Percentiles rank a stretch among this genome's conserved stretches.
Evolutionary conservation across 2,329 filamentous ascomycete species (phyloP).

Genomic region (Penicillium janthinellum): DNA sequence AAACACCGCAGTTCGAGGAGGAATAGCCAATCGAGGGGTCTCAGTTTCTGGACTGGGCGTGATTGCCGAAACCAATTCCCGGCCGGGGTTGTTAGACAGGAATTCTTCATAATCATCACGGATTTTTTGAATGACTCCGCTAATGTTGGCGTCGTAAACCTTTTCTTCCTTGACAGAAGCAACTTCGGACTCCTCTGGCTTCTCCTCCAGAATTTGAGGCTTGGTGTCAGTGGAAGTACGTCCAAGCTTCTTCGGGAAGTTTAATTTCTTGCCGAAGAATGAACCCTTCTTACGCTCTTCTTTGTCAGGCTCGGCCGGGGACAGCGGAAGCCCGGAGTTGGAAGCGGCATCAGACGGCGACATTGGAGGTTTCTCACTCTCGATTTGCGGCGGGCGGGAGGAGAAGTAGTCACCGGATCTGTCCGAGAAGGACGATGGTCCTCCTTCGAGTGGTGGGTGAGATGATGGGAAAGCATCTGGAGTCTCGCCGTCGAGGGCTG

Average conservation of each 20-base stretch:
- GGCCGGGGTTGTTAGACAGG: constrained; percentile 40
- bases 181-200: constrained; percentile 57
- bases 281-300: constrained; percentile 63
- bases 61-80: constrained; percentile 43
- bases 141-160: constrained; percentile 49
- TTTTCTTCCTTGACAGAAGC: constrained; percentile 55
- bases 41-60: constrained; percentile 48
- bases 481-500: constrained; percentile 31
- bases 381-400: constrained; percentile 52
- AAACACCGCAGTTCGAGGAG: constrained; percentile 58
- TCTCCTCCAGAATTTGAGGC: constrained; percentile 73
- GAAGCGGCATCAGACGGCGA: constrained; percentile 48
- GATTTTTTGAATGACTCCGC: constrained; percentile 49
- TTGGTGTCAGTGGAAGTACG: constrained; percentile 70
- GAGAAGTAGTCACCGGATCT: constrained; percentile 76
- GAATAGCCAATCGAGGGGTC: constrained; percentile 48
- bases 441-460: constrained; percentile 49
- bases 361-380: constrained; percentile 54
- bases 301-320: constrained; percentile 60
- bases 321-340: constrained; percentile 48
- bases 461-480: constrained; percentile 50
- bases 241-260: constrained; percentile 76
- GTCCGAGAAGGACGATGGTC: constrained; percentile 60
- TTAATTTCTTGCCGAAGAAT: constrained; percentile 82
- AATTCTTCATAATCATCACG: constrained; percentile 50